phyloP scores from a whole-genome alignment of 208 protist genomes.

The Crithidia brevicula region DNA sequence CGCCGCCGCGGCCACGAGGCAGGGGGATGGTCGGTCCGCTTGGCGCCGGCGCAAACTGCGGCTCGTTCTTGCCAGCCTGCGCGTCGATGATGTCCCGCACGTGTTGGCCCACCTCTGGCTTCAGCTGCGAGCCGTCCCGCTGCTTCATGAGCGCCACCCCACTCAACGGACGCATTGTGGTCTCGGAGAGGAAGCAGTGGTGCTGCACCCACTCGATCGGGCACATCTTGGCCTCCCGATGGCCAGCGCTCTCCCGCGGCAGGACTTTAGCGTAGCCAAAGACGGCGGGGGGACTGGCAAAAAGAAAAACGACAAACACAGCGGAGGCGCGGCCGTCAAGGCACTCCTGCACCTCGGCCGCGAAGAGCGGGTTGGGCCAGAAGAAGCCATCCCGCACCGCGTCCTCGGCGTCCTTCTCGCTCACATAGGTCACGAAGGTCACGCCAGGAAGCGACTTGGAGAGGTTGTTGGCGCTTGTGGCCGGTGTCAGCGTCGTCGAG shows the following conservation, averaged over 20 bases:
- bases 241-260: constrained; percentile 6
- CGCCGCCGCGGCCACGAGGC: constrained; percentile 31
- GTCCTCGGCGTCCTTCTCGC: constrained; percentile 49
- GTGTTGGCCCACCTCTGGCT: constrained; percentile 56
- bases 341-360: constrained; percentile 47
- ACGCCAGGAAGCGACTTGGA: constrained; percentile 14
- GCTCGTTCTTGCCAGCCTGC: constrained; percentile 13
- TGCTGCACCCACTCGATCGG: constrained; percentile 70
- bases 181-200: constrained; percentile 49
- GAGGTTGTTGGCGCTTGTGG: constrained; percentile 9
- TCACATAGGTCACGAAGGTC: constrained; percentile 52
- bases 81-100: constrained; percentile 55
- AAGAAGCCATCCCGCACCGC: constrained; percentile 58
- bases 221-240: constrained; percentile 30
- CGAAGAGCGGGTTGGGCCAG: constrained; percentile 38
- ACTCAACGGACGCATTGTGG: constrained; percentile 28
- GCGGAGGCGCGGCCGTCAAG: constrained; percentile 34
- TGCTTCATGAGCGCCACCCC: constrained; percentile 52
- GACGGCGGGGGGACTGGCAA: constrained; percentile 41
- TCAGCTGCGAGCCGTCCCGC: constrained; percentile 60
- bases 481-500: constrained; percentile 14
- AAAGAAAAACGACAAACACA: constrained; percentile 50
- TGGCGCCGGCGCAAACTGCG: constrained; percentile 2
- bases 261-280: constrained; percentile 68
- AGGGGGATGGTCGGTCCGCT: constrained; percentile 26